Percentiles rank a stretch among this genome's conserved stretches.
Conservation (phyloP, 495 filamentous ascomycete species). For the Cairneyella variabilis region DNA sequence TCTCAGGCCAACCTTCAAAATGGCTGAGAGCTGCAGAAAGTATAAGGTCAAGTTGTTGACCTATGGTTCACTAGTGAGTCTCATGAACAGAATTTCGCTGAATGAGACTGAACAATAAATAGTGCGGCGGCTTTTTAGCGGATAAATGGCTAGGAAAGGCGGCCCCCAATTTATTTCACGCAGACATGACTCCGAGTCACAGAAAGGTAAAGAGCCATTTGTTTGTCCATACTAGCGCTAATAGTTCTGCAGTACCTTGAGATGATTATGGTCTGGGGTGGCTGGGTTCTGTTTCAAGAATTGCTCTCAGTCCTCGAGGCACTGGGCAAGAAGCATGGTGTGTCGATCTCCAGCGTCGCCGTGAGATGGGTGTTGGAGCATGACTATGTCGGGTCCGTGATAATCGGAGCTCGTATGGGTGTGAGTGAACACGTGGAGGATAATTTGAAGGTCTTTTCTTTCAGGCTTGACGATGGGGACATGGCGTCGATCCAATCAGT, state of each 20-base stretch:
- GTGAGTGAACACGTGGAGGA: slow-evolving; percentile 34
- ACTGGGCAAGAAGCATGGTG: slow-evolving; percentile 29
- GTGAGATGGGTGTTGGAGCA: slow-evolving; percentile 40
- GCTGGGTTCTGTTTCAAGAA: slow-evolving; percentile 32
- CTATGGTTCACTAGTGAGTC: slow-evolving; percentile 37
- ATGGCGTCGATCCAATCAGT: slow-evolving; percentile 24
- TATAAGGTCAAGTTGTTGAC: slow-evolving; percentile 40
- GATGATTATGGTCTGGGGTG: slow-evolving; percentile 36
- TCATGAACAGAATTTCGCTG: not conserved
- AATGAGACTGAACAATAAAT: not conserved
- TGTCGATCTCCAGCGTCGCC: slow-evolving; percentile 33
- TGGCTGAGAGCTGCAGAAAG: slow-evolving; percentile 33
- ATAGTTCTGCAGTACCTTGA: slow-evolving; percentile 30
- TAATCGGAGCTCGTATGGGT: slow-evolving; percentile 38
- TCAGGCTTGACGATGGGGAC: slow-evolving; percentile 29
- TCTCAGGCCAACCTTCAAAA: slow-evolving; percentile 33
- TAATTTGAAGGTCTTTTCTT: slow-evolving; percentile 32
- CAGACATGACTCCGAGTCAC: slow-evolving; percentile 39
- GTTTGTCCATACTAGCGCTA: not conserved
- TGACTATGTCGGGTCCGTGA: slow-evolving; percentile 36
- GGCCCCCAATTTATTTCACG: slow-evolving; percentile 33
- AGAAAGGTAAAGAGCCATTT: slow-evolving; percentile 29
- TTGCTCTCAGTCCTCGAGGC: slow-evolving; percentile 27
- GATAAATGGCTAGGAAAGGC: slow-evolving; percentile 34
- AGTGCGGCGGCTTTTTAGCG: slow-evolving; percentile 42